Evolutionary conservation across 768 basidiomycete species (phyloP), one percentile per base, ranked within the genome.

Genomic region (Podaxis sp.): DNA sequence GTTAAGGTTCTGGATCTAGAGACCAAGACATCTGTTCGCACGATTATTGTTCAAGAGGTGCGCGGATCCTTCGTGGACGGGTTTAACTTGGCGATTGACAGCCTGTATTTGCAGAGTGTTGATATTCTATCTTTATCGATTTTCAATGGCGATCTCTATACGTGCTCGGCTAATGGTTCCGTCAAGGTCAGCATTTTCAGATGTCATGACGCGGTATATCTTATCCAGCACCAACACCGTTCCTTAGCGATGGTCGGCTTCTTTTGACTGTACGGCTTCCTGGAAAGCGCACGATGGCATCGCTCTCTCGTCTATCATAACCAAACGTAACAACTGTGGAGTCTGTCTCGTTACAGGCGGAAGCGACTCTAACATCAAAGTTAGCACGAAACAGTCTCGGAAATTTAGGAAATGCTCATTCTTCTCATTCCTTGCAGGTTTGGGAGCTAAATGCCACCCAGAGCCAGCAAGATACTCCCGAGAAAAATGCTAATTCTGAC

Each of bases 1-100:
- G 92, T 98, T 68, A 90, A 90, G 66, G 88, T 98, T 4, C 86
- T 93, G 76, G 96, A 98, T 72, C 75, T 97, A 7, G 95, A 96
- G 71, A 96, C 95, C 0, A 88, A 87, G 66, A 93, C 94, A 0
- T 78, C 92, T 40, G 87, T 99, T 28, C 79, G 96, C 55, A 93
- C 88, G 0, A 89, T 99, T 61, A 89, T 95, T 17, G 89, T 92
- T 1, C 88, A 93, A 66, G 91, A 95, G 78, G 91, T 90, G 52
- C 15, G 59, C 48, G 9, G 12, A 7, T 49, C 8, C 17, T 42
- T 5, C 24, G 24, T 38, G 3, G 3, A 46, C 15, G 19, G 30
- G 38, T 63, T 53, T 63, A 57, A 13, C 40, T 33, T 8, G 22
- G 22, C 15, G 19, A 13, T 2, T 13, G n/a, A 52, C 38, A 57